Percentiles rank a stretch among this genome's conserved stretches.
Evolutionary conservation across 352 stramenopile species (phyloP).

Genomic region (Phytopythium delawarense): DNA sequence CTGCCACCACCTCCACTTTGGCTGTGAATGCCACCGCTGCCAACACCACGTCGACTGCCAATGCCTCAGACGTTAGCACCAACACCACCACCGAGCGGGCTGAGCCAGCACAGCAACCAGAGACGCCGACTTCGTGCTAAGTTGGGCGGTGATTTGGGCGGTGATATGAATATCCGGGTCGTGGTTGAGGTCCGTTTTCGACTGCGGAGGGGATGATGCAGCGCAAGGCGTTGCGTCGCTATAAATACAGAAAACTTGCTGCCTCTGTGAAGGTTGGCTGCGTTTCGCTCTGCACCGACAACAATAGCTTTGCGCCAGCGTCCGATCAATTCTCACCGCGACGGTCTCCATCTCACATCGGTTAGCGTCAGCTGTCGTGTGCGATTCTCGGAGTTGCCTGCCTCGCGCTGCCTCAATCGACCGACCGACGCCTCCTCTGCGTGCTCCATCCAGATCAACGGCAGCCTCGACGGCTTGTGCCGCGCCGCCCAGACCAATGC

Average conservation of each 20-base stretch:
- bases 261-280: neutral
- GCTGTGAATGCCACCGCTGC: neutral
- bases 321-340: too few relatives aligned
- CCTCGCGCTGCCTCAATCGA: neutral
- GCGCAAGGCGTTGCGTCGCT: neutral
- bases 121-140: neutral
- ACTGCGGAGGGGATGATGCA: neutral
- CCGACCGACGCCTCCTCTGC: neutral
- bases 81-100: too few relatives aligned
- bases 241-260: slow-evolving; percentile 1
- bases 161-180: neutral
- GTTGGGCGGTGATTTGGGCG: neutral
- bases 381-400: neutral
- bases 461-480: neutral
- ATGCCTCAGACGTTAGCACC: neutral
- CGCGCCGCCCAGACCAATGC: slow-evolving; percentile 26
- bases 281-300: neutral
- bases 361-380: neutral
- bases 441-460: neutral
- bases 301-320: neutral
- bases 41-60: neutral
- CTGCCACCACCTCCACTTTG: neutral
- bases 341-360: neutral
- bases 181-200: neutral
- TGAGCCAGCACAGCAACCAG: neutral